Percentiles rank a stretch among this genome's conserved stretches.
Conservation (phyloP, 441 rosid genomes). For the Bruguiera hainesii region DNA sequence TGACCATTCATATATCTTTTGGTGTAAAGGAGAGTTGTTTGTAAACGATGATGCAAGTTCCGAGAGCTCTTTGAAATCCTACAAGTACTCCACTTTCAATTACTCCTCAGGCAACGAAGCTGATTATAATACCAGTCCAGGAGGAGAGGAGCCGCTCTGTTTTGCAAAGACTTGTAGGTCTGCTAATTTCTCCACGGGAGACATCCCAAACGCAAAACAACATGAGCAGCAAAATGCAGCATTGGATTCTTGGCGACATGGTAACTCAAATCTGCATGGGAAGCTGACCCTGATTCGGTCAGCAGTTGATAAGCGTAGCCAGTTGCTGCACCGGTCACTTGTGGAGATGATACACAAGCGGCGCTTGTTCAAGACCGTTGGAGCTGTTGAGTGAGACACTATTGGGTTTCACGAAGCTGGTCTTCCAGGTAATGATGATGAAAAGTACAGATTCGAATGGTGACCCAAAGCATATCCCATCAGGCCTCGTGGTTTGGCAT, state of each 20-base stretch:
- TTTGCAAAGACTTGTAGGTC: constrained; percentile 20
- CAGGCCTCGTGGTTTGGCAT: background rate
- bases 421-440: constrained; percentile 29
- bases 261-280: constrained; percentile 13
- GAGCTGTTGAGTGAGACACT: constrained; percentile 39
- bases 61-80: constrained; percentile 40
- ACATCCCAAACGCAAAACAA: constrained; percentile 5
- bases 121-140: constrained; percentile 15
- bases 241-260: constrained; percentile 18
- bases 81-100: constrained; percentile 37
- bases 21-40: constrained; percentile 35
- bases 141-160: constrained; percentile 28
- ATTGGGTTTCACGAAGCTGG: constrained; percentile 49
- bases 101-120: constrained; percentile 42
- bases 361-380: constrained; percentile 61
- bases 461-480: constrained; percentile 1
- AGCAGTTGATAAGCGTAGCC: constrained; percentile 64
- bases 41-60: constrained; percentile 46
- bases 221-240: background rate
- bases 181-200: constrained; percentile 42
- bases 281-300: constrained; percentile 43
- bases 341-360: constrained; percentile 65
- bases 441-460: constrained; percentile 22
- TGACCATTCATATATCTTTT: background rate
- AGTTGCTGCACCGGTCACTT: constrained; percentile 60